Evolutionary conservation across 73 alveolate genomes (phyloP).

Genomic region (Paramecium sonneborni): DNA sequence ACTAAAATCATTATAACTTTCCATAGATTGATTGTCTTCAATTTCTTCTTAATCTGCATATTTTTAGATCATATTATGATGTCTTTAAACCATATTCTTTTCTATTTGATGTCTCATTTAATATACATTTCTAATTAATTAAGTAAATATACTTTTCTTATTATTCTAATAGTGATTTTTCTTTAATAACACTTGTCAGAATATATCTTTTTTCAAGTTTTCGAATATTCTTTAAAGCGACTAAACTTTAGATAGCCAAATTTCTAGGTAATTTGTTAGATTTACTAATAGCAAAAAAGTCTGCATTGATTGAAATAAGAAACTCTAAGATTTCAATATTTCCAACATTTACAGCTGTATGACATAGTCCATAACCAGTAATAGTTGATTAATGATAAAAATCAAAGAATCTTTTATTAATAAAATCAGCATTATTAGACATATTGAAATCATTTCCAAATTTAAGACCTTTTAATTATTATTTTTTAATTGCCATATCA

Average conservation of each 20-base stretch:
- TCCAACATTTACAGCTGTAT: constrained; percentile 76
- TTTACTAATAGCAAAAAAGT: not conserved
- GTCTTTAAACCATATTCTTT: constrained; percentile 20
- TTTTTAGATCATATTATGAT: constrained; percentile 5
- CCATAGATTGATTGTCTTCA: not conserved
- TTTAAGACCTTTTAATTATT: not conserved
- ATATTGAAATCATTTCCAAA: not conserved
- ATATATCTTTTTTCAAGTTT: not conserved
- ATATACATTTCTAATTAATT: constrained; percentile 21
- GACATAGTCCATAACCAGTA: not conserved
- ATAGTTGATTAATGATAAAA: not conserved
- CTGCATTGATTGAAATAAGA: constrained; percentile 1
- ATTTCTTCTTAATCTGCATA: not conserved
- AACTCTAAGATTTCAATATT: constrained; percentile 73
- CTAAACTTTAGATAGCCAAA: not conserved
- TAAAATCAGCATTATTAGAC: not conserved
- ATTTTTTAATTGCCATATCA: not conserved
- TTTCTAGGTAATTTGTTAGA: not conserved
- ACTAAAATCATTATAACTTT: not conserved
- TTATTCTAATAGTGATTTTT: constrained; percentile 1
- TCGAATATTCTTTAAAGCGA: not conserved
- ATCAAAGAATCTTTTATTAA: not conserved
- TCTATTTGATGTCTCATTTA: constrained; percentile 32
- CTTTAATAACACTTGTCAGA: not conserved
- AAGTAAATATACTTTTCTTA: not conserved